phyloP scores from a whole-genome alignment of 2,329 filamentous ascomycete genomes.

The Elsinoe fawcettii region DNA sequence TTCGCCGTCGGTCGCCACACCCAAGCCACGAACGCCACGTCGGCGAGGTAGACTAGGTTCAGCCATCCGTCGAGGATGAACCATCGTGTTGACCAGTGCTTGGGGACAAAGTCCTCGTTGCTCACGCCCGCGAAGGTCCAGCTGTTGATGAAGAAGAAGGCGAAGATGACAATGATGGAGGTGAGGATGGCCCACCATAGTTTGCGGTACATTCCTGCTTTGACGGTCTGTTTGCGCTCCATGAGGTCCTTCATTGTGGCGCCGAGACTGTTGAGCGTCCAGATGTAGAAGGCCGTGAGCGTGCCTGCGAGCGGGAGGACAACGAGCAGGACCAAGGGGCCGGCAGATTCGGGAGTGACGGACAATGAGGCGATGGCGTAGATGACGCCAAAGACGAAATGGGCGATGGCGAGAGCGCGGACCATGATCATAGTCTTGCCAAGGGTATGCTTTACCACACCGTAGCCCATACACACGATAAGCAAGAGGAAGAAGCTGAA shows the following conservation, averaged over 20 bases:
- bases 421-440: conserved; percentile 93
- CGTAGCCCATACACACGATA: conserved; percentile 99
- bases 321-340: conserved; percentile 83
- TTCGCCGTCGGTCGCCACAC: conserved; percentile 95
- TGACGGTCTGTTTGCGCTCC: conserved; percentile 86
- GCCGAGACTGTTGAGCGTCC: conserved; percentile 94
- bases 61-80: conserved; percentile 97
- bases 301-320: conserved; percentile 87
- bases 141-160: conserved; percentile 97
- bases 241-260: conserved; percentile 92
- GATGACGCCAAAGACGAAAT: conserved; percentile 90
- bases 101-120: conserved; percentile 84
- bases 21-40: conserved; percentile 89
- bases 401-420: conserved; percentile 78
- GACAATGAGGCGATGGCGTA: conserved; percentile 86
- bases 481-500: conserved; percentile 97
- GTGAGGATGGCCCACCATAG: conserved; percentile 95
- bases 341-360: conserved; percentile 80
- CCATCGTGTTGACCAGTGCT: conserved; percentile 96
- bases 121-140: conserved; percentile 82
- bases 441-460: conserved; percentile 87
- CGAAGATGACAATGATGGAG: conserved; percentile 92
- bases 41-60: conserved; percentile 89
- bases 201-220: conserved; percentile 94
- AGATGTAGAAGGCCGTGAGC: conserved; percentile 94